Base-by-base conservation (phyloP, 1,284 basidiomycete genomes). In the Tylopilus orsonianus region DNA sequence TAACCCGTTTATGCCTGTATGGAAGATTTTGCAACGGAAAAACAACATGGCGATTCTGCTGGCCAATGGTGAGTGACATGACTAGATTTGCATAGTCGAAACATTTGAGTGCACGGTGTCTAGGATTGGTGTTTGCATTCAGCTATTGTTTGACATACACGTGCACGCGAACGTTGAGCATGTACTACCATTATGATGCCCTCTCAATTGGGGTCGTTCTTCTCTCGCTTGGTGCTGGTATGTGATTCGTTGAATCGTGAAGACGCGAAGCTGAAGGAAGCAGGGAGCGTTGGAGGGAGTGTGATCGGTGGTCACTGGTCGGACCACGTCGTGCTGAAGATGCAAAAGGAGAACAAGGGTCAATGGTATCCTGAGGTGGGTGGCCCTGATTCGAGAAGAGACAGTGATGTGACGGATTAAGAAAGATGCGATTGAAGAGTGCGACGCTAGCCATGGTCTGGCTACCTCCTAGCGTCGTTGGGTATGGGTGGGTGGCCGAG, bases 401-500 rank as follows among this genome's bases (percentile, higher is more conserved):
- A 40, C 18, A 13, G 32, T 14, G 9, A 41, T 38, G 4, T 51
- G 35, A 50, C n/a, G 32, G 5, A 23, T 19, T 41, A 37, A 20
- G 7, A 26, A 55, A 90, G 85, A 90, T 90, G 82, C 79, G 89
- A 14, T 67, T 93, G 19, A 72, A 77, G 60, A 85, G 83, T 59
- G 83, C 83, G 0, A 72, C 79, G 26, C 59, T 75, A 14, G 77
- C 78, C 20, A 72, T 85, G 62, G 50, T 75, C 18, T 67, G 80
- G 52, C 67, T 87, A 18, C 85, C 87, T 3, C 70, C 75, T 0
- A 75, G 75, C 8, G 76, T 85, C 46, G 60, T 90, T 27, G 83
- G 77, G 0, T 92, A 90, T 60, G 92, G 80, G 2, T 95, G 92
- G 92, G 75, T 85, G 5, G 80, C 77, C 36, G 67, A 90, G 50